Evolutionary conservation across 441 rosid species (phyloP), one percentile per base, ranked within the genome.

Genomic region (Geranium incanum): DNA sequence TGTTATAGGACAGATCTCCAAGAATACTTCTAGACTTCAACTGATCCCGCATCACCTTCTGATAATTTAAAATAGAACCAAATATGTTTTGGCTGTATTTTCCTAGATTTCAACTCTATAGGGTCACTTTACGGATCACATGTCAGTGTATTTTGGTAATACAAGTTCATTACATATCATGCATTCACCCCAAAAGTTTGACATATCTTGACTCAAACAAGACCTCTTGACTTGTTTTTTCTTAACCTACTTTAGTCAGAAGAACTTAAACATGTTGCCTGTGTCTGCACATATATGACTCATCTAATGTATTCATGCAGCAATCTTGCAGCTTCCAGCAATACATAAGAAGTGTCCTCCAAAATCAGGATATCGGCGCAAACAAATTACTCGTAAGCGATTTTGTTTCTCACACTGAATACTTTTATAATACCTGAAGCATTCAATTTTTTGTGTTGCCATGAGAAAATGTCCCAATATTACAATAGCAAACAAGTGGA

Each of bases 321-420:
- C 99, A 70, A 93, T 95, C 81, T 88, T 95, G 84, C 97, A 93
- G 74, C 80, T 85, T 81, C 99, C 99, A 33, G 95, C 90, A 57
- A 76, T 75, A 70, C 89, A 91, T 76, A 91, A 87, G 86, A 88
- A 86, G 80, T 82, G 84, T 69, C 95, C 98, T 78, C 80, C 86
- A 71, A 86, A 78, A 82, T 85, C 95, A 79, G 95, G 96, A 84
- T 95, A 89, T 84, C 86, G 79, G 23, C 97, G 99, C 11, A 91
- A 83, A 80, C 82, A 81, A 78, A 84, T 93, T 71, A 88, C 82
- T 72, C 94, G 99, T 95, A 88, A 88, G 97, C 76, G 21, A 39
- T 79, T 70, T 73, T 5, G 16, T 59, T 75, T 70, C 11, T 18
- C 33, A 19, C 52, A 67, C 12, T 71, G 63, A 45, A 66, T 5